Percentiles rank a stretch among this genome's conserved stretches.
Evolutionary conservation across 495 filamentous ascomycete genomes (phyloP).

Genomic region (Penicillium manginii): DNA sequence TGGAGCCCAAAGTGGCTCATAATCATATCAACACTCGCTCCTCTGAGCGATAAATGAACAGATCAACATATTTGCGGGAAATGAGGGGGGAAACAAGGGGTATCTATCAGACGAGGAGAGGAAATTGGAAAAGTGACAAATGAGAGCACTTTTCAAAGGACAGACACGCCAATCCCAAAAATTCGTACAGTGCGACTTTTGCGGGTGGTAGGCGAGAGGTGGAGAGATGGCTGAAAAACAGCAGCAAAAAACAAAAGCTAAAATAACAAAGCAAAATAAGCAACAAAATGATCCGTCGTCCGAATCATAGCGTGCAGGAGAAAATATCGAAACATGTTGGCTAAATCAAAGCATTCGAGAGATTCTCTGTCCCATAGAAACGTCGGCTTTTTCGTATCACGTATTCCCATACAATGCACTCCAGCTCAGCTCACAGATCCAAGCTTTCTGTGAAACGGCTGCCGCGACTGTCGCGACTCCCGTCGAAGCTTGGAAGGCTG

Average conservation of each 20-base stretch:
- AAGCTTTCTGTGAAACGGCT: constrained; percentile 59
- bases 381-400: constrained; percentile 28
- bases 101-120: constrained; percentile 19
- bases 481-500: constrained; percentile 57
- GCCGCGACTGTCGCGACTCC: constrained; percentile 57
- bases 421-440: constrained; percentile 21
- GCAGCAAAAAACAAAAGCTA: constrained; percentile 9
- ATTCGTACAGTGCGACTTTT: not conserved
- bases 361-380: constrained; percentile 20
- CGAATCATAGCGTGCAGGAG: not conserved
- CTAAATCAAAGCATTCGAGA: constrained; percentile 3
- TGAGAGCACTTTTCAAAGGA: constrained; percentile 4
- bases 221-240: constrained; percentile 3
- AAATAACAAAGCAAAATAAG: not conserved
- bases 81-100: constrained; percentile 16
- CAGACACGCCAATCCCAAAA: not conserved
- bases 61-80: not conserved
- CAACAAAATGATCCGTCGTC: not conserved
- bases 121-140: constrained; percentile 8
- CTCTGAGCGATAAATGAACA: not conserved
- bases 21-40: not conserved
- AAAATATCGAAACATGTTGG: constrained; percentile 9
- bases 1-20: not conserved
- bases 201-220: not conserved
- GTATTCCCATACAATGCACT: constrained; percentile 24